Evolutionary conservation across 2,329 filamentous ascomycete genomes (phyloP).

Genomic region (Coccinonectria pachysandricola): DNA sequence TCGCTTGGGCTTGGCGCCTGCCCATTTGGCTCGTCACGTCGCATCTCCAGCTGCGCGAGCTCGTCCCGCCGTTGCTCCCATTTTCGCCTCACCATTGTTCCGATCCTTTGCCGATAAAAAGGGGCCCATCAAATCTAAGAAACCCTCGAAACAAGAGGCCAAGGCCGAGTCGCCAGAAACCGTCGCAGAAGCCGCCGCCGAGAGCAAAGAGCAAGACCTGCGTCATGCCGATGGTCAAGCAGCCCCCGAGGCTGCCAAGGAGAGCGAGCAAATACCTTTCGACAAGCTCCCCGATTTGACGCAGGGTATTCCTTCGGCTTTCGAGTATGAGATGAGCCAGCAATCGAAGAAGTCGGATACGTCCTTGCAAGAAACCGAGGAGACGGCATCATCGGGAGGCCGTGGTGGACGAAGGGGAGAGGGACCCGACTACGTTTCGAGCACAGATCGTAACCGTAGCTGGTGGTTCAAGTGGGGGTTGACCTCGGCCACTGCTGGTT

Average conservation of each 20-base stretch:
- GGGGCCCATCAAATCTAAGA: slow-evolving; percentile 6
- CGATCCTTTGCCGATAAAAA: slow-evolving; percentile 20
- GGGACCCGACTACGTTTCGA: slow-evolving; percentile 74
- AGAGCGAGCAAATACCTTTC: slow-evolving; percentile 37
- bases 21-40: slow-evolving; percentile 18
- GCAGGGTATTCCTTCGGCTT: slow-evolving; percentile 87
- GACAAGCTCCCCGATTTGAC: slow-evolving; percentile 80
- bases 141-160: slow-evolving; percentile 10
- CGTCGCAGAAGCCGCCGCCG: slow-evolving; percentile 4
- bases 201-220: slow-evolving; percentile 9
- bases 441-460: slow-evolving; percentile 71
- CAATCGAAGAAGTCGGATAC: slow-evolving; percentile 24
- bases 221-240: slow-evolving; percentile 14
- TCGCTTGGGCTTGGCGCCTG: slow-evolving; percentile 22
- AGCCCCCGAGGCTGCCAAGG: slow-evolving; percentile 19
- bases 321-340: slow-evolving; percentile 61
- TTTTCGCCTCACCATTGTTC: slow-evolving; percentile 17
- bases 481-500: slow-evolving; percentile 43
- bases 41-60: slow-evolving; percentile 15
- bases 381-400: slow-evolving; percentile 22
- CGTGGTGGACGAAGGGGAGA: slow-evolving; percentile 38
- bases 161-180: slow-evolving; percentile 8
- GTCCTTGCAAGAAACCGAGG: slow-evolving; percentile 27
- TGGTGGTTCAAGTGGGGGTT: slow-evolving; percentile 69
- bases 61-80: slow-evolving; percentile 12